phyloP scores from a whole-genome alignment of 306 rosid genomes.

The Citrullus colocynthis region DNA sequence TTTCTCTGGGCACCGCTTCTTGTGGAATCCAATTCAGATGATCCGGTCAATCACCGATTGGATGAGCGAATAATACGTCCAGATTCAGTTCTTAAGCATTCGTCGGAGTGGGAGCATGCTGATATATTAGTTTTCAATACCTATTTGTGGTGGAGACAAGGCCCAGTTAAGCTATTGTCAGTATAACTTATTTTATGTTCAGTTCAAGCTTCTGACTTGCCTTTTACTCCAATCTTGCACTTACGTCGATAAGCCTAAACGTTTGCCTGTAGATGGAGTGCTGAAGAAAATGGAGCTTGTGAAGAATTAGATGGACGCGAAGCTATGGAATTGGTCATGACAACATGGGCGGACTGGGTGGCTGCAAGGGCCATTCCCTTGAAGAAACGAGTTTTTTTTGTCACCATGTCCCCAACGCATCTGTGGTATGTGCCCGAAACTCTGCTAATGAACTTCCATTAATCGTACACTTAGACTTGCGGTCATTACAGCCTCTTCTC shows the following conservation, averaged over 20 bases:
- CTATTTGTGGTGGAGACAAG: constrained; percentile 99
- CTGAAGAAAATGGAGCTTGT: constrained; percentile 47
- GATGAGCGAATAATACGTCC: constrained; percentile 86
- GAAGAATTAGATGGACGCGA: constrained; percentile 61
- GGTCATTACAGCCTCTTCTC: too few species aligned
- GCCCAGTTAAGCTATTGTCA: constrained; percentile 88
- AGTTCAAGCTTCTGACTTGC: background rate
- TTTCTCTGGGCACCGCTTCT: constrained; percentile 98
- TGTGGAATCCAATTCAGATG: constrained; percentile 92
- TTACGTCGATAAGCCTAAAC: constrained; percentile 8
- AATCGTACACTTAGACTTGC: background rate
- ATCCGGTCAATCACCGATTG: constrained; percentile 84
- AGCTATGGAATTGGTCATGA: constrained; percentile 94
- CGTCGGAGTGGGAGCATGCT: constrained; percentile 74
- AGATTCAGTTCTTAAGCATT: constrained; percentile 74
- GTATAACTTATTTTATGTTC: constrained; percentile 17
- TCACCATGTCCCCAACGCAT: constrained; percentile 95
- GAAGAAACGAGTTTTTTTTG: constrained; percentile 59
- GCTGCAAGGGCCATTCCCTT: constrained; percentile 55
- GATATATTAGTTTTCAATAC: constrained; percentile 86
- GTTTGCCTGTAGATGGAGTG: constrained; percentile 54
- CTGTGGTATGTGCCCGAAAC: constrained; percentile 46
- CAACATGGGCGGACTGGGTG: constrained; percentile 94
- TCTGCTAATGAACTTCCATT: background rate
- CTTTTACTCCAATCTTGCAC: background rate